Evolutionary conservation across 805 yeast species (phyloP), one percentile per base, ranked within the genome.

Genomic region (Blastobotrys mokoenaii): DNA sequence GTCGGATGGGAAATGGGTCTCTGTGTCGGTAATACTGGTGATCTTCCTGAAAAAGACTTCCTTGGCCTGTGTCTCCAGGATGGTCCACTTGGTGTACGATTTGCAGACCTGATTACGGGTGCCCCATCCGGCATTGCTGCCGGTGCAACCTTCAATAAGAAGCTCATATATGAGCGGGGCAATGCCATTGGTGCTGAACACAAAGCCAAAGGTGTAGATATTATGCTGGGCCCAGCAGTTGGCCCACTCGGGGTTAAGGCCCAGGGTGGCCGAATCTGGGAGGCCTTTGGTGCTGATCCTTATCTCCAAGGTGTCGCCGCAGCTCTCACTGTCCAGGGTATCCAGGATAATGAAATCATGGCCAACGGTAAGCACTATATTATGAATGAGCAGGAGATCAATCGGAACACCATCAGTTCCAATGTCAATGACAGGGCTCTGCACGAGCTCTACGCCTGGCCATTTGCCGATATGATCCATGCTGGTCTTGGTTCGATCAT

Each of bases 171-270:
- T 48, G 63, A 68, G 15, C 65, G 80, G 46, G 82, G 79, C 1
- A 65, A 70, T 46, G 80, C 80, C 1, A 59, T 77, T 45, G 83
- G 80, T 2, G 63, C 65, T 52, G 83, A 79, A 55, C 72, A 70
- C 48, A 68, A 66, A 47, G 61, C 55, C 2, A 79, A 77, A 56
- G 80, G 81, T 16, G 77, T 74, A 11, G 71, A 76, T 54, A 65
- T 76, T 27, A 66, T 73, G 8, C 60, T 77, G 25, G 82, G 79
- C 0, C 83, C 83, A 1, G 63, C 67, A 2, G 63, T 74, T 34
- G 82, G 81, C 0, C 82, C 83, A n/a, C 66, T 78, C 39, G 84
- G 83, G 0, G 64, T 67, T 22, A 73, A 76, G 52, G 82, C 81
- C 2, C 72, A 70, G 37, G 83, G 79, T 18, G 83, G 83, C 3